Evolutionary conservation across 495 filamentous ascomycete species (phyloP), one percentile per base, ranked within the genome.

Genomic region (Daldinia vernicosa): DNA sequence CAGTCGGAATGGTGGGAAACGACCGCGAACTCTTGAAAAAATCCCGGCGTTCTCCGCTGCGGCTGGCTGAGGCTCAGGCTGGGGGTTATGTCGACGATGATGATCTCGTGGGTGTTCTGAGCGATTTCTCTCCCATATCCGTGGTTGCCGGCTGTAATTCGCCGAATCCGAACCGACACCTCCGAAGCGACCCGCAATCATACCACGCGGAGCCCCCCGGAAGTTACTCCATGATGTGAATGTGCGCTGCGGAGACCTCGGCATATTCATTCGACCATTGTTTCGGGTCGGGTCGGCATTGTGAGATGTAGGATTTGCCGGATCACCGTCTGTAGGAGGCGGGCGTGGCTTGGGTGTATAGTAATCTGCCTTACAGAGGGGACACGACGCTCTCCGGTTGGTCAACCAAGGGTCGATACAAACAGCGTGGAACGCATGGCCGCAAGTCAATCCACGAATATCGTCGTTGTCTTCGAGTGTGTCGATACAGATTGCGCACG

Each of bases 331-430:
- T 8, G 77, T 70, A 17, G 75, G 76, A 12, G 76, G 67, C 1
- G 81, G 75, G 6, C 91, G 91, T 19, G 92, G 92, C 76, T 97
- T 97, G 0, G 94, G 93, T 37, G 92, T 88, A 78, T 96, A 98
- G 79, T 98, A 99, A 70, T 98, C 94, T 37, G 93, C 90, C 81
- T 99, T 99, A 84, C 95, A 98, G 50, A 98, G 88, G 55, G 96
- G 96, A 79, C 96, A 99, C 79, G 95, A 97, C 12, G 95, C 96
- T 66, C 94, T 89, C 68, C 95, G 86, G 73, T 89, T 92, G 1
- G 95, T 99, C 59, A 99, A 83, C 95, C 95, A 99, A 11, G 96
- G 95, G 74, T 99, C 95, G 19, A 99, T 86, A 79, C 95, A 99
- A 24, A 87, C 88, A 52, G 92, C 91, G 80, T 99, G 95, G 85